These are phyloP conservation scores for Chimonanthus praecox DNA, from an alignment of 164 flowering plant genomes.

Conservation along the genomic window DNA sequence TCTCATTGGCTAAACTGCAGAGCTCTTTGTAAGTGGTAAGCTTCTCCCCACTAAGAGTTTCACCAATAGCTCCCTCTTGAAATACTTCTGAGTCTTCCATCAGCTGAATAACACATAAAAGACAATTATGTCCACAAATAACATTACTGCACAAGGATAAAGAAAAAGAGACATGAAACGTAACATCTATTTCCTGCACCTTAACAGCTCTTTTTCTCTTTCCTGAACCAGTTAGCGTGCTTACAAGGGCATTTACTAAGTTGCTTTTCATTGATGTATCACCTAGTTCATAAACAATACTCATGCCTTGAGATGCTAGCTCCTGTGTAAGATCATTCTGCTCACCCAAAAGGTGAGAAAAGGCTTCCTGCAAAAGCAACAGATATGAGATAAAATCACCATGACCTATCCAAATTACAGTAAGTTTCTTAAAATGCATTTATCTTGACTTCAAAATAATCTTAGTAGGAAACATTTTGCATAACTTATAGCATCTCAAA, in stretches of 20 bases:
- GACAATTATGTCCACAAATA: background rate
- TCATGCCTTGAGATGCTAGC: slow-evolving; percentile 98
- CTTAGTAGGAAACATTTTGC: background rate
- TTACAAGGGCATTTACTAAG: slow-evolving; percentile 88
- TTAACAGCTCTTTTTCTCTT: slow-evolving; percentile 96
- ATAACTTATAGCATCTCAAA: too few species aligned
- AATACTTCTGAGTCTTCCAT: slow-evolving; percentile 94
- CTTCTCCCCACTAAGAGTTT: slow-evolving; percentile 82
- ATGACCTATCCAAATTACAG: background rate
- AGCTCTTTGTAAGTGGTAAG: slow-evolving; percentile 97
- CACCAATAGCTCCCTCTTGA: slow-evolving; percentile 88
- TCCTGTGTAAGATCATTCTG: slow-evolving; percentile 97
- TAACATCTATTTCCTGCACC: slow-evolving; percentile 31
- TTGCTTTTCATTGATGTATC: slow-evolving; percentile 77
- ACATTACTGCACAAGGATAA: background rate
- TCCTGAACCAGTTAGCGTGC: slow-evolving; percentile 87
- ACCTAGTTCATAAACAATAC: slow-evolving; percentile 96
- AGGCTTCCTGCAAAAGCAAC: slow-evolving; percentile 72
- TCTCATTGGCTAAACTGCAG: slow-evolving; percentile 90
- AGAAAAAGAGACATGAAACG: background rate
- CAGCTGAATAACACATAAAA: slow-evolving; percentile 37
- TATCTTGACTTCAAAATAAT: background rate
- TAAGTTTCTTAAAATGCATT: too few species aligned
- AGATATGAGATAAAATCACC: slow-evolving; percentile 1
- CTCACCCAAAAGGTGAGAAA: slow-evolving; percentile 87